A percentile compares a stretch with the other conserved stretches of the same genome.
Conservation (phyloP, 148 eudicot genomes). For the Fagopyrum esculentum region DNA sequence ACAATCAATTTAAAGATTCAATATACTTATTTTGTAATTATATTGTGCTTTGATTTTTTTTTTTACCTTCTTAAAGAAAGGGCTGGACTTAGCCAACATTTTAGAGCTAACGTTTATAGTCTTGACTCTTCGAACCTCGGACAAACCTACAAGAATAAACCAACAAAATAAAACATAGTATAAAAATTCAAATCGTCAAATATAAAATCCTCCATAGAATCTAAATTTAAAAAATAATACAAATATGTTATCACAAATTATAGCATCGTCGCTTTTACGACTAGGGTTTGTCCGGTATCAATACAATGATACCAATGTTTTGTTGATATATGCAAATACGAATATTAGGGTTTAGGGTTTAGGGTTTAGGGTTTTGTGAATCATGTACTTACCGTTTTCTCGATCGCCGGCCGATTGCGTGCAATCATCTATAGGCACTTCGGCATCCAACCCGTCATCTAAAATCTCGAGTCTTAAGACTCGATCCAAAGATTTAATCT, state of each 20-base stretch:
- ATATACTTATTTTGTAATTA: too few relatives aligned
- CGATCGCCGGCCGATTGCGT: neutral
- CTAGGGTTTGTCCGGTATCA: too few relatives aligned
- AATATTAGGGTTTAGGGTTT: too few relatives aligned
- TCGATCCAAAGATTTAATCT: neutral
- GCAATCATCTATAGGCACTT: neutral
- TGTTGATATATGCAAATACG: too few relatives aligned
- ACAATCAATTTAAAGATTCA: too few relatives aligned
- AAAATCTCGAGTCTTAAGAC: neutral
- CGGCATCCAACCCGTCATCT: neutral
- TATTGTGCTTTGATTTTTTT: too few relatives aligned
- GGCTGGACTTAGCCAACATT: neutral
- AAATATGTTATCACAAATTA: neutral
- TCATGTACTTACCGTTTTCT: neutral
- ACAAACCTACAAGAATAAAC: neutral
- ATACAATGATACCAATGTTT: too few relatives aligned
- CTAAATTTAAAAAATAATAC: neutral
- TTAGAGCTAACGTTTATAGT: neutral
- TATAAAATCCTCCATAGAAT: neutral
- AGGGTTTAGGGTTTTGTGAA: neutral
- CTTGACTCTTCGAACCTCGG: neutral
- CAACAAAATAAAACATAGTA: neutral
- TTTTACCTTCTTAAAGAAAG: conserved; percentile 1
- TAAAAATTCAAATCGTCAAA: neutral
- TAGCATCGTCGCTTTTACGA: too few relatives aligned